phyloP scores from a whole-genome alignment of 208 protist species.

The Trypanosoma platydactyli region DNA sequence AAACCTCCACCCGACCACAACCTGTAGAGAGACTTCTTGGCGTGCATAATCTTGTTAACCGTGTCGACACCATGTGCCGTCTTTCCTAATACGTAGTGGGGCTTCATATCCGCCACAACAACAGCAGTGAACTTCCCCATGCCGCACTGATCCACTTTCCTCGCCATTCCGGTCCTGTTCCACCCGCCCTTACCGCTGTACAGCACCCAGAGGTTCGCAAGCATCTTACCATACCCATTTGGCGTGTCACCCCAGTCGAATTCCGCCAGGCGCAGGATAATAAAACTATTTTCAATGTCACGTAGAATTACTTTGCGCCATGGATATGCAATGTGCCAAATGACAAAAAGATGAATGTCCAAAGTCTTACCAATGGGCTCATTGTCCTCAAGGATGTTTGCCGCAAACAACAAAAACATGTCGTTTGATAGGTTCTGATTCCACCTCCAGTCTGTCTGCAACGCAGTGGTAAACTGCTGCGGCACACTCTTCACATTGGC shows the following conservation, averaged over 20 bases:
- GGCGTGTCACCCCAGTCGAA: conserved; percentile 9
- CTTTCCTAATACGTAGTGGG: conserved; percentile 6
- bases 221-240: neutral
- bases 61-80: conserved; percentile 30
- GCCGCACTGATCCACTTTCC: conserved; percentile 29
- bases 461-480: too few relatives aligned
- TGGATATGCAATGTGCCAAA: conserved; percentile 21
- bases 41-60: conserved; percentile 28
- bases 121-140: conserved; percentile 18
- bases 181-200: conserved; percentile 35
- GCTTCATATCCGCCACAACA: conserved; percentile 22
- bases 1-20: conserved; percentile 31
- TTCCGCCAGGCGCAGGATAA: conserved; percentile 8
- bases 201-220: conserved; percentile 28
- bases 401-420: neutral
- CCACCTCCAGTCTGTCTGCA: neutral
- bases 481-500: too few relatives aligned
- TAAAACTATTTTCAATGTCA: conserved; percentile 26
- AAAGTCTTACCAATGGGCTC: neutral
- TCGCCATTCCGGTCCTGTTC: conserved; percentile 14
- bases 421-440: too few relatives aligned
- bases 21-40: conserved; percentile 21
- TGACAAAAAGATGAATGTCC: conserved; percentile 35
- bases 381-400: conserved; percentile 2
- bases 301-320: conserved; percentile 3